A percentile compares a stretch with the other conserved stretches of the same genome.
These are phyloP conservation scores for Vitrella brassicaformis DNA, from an alignment of 73 alveolate species.

Conservation along the genomic window DNA sequence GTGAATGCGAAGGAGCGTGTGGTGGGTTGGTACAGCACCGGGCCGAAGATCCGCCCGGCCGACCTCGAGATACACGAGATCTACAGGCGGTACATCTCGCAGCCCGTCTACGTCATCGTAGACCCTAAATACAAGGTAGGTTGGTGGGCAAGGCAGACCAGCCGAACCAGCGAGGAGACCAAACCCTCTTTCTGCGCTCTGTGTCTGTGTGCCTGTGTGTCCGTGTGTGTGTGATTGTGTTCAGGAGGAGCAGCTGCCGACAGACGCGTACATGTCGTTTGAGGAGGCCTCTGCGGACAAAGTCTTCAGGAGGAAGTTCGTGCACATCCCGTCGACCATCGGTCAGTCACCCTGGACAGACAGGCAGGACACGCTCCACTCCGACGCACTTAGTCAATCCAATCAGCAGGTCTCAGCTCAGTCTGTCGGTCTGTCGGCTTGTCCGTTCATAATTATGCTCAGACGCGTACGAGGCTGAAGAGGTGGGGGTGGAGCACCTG, in stretches of 20 bases:
- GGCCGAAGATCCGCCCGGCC: constrained; percentile 92
- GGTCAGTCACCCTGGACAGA: too few species aligned
- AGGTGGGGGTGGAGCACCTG: constrained; percentile 97
- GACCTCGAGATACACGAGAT: constrained; percentile 96
- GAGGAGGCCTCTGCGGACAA: neutral
- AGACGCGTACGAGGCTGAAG: constrained; percentile 75
- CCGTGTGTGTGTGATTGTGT: neutral
- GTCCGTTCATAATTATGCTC: neutral
- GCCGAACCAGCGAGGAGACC: too few species aligned
- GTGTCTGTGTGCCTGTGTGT: neutral
- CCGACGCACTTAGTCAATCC: too few species aligned
- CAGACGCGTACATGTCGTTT: neutral
- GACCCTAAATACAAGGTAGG: neutral
- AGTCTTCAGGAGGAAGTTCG: constrained; percentile 28
- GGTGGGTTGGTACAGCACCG: constrained; percentile 98
- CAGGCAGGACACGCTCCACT: too few species aligned
- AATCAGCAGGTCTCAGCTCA: too few species aligned
- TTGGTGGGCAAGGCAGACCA: neutral
- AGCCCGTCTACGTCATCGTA: neutral
- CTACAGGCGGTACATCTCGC: constrained; percentile 37
- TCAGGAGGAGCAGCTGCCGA: neutral
- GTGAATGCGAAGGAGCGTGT: constrained; percentile 87
- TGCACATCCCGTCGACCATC: constrained; percentile 23
- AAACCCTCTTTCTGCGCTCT: too few species aligned
- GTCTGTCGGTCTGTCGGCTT: neutral